These are phyloP conservation scores for Umbilicaria muhlenbergii DNA, from an alignment of 495 filamentous ascomycete genomes.

Conservation along the genomic window DNA sequence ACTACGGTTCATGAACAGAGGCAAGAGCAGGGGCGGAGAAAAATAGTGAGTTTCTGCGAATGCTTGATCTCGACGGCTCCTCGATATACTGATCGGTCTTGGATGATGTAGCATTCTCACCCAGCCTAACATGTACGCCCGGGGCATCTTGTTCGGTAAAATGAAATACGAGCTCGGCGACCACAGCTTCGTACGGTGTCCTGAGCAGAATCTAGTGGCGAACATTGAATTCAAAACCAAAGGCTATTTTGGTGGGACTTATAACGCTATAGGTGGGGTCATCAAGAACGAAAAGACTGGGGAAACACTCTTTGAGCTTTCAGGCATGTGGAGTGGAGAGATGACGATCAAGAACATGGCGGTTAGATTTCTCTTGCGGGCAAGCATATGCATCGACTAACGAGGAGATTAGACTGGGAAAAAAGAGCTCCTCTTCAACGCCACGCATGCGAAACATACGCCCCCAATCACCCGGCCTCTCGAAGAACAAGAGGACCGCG, in stretches of 20 bases:
- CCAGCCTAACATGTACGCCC: conserved; percentile 98
- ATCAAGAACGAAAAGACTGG: conserved; percentile 85
- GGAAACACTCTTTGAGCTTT: conserved; percentile 75
- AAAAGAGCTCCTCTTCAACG: conserved; percentile 82
- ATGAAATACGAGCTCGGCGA: conserved; percentile 99
- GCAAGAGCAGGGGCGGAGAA: conserved; percentile 51
- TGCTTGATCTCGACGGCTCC: background rate
- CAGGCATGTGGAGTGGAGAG: conserved; percentile 84
- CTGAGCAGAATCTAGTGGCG: conserved; percentile 69
- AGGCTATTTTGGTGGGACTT: conserved; percentile 90
- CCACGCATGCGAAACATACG: conserved; percentile 56
- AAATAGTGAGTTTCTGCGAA: conserved; percentile 53
- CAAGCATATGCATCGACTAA: conserved; percentile 2
- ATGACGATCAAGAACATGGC: conserved; percentile 76
- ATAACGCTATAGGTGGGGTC: conserved; percentile 85
- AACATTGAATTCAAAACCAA: conserved; percentile 99
- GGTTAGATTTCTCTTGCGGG: conserved; percentile 30
- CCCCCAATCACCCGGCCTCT: conserved; percentile 61
- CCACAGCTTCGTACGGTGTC: conserved; percentile 86
- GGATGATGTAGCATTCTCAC: conserved; percentile 54
- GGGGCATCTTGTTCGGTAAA: conserved; percentile 93
- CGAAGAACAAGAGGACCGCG: conserved; percentile 76
- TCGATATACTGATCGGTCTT: background rate
- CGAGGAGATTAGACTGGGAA: conserved; percentile 51
- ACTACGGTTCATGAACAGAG: conserved; percentile 65